A percentile compares a stretch with the other conserved stretches of the same genome.
Conservation (phyloP, 805 yeast genomes). For the Blastobotrys peoriensis region DNA sequence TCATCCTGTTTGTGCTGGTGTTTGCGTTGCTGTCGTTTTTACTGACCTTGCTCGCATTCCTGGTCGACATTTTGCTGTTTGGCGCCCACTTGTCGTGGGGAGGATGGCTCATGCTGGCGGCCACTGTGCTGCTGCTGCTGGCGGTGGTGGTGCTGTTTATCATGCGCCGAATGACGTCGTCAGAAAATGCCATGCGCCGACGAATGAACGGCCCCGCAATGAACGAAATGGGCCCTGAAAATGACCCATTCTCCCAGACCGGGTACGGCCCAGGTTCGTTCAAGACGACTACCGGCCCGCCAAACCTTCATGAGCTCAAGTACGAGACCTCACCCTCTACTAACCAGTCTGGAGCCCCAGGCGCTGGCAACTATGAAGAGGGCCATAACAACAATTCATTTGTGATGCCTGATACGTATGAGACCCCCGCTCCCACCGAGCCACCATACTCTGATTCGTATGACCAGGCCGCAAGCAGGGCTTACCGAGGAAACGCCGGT, state of each 20-base stretch:
- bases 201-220: constrained; percentile 10
- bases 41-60: constrained; percentile 62
- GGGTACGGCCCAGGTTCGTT: constrained; percentile 10
- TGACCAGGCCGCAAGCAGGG: constrained; percentile 8
- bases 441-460: background rate
- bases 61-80: constrained; percentile 77
- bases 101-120: constrained; percentile 77
- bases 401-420: constrained; percentile 2
- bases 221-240: constrained; percentile 13
- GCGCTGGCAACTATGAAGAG: constrained; percentile 5
- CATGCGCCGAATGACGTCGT: constrained; percentile 55
- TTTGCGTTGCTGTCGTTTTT: constrained; percentile 66
- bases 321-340: constrained; percentile 12
- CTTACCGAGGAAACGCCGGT: background rate
- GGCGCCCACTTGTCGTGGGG: constrained; percentile 69
- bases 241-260: background rate
- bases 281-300: constrained; percentile 8
- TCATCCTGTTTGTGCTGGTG: constrained; percentile 47
- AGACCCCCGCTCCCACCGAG: background rate
- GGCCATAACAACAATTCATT: constrained; percentile 8
- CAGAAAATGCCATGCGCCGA: constrained; percentile 22
- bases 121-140: constrained; percentile 59
- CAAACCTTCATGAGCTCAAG: constrained; percentile 19
- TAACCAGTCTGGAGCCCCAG: background rate
- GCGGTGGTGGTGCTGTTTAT: constrained; percentile 64